phyloP scores from a whole-genome alignment of 139 green algal species.

The Chlorella sp. region DNA sequence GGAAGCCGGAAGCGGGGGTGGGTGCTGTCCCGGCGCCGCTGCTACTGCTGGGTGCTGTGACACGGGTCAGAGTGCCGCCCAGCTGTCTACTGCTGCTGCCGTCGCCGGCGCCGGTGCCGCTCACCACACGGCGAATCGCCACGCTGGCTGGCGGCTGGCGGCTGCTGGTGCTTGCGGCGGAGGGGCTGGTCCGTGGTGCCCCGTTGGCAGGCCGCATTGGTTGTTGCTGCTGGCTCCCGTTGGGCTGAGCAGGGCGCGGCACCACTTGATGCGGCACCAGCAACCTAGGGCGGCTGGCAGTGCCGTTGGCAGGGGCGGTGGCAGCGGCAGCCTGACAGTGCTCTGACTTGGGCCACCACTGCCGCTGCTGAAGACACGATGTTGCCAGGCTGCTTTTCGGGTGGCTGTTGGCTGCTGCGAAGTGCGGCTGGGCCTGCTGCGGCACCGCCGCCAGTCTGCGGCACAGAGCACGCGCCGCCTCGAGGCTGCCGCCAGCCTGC shows the following conservation, averaged over 20 bases:
- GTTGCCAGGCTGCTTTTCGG: not conserved
- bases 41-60: not conserved
- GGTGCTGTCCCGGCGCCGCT: not conserved
- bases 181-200: not conserved
- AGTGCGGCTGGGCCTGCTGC: not conserved
- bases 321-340: not conserved
- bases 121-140: not conserved
- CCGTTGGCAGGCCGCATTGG: not conserved
- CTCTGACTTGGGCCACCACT: slow-evolving; percentile 8
- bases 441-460: not conserved
- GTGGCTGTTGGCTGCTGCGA: not conserved
- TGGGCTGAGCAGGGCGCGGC: not conserved
- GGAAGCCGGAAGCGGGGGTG: not conserved
- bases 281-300: not conserved
- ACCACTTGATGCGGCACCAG: slow-evolving; percentile 29
- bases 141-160: not conserved
- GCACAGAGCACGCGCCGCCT: slow-evolving; percentile 1
- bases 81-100: not conserved
- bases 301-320: not conserved
- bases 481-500: not conserved
- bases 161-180: not conserved
- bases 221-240: not conserved
- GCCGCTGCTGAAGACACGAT: not conserved
- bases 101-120: not conserved
- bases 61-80: not conserved